Evolutionary conservation across 805 yeast species (phyloP).

Genomic region (Saccharomycopsis guyanensis): DNA sequence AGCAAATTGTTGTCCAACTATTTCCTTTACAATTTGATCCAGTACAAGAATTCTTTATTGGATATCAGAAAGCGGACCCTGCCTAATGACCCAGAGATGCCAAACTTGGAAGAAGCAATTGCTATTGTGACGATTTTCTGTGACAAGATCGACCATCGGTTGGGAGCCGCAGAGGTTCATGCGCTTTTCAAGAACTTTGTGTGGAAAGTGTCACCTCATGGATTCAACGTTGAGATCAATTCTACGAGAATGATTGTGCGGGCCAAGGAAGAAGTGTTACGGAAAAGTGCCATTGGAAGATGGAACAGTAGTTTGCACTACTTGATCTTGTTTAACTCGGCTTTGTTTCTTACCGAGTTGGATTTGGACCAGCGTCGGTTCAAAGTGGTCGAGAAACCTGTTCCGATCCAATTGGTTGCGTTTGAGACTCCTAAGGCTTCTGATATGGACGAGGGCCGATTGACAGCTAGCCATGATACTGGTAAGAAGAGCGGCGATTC

Average conservation of each 20-base stretch:
- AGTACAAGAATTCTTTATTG: conserved; percentile 14
- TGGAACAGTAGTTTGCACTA: conserved; percentile 5
- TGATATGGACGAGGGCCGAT: conserved; percentile 1
- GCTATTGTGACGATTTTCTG: conserved; percentile 12
- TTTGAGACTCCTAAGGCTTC: conserved; percentile 9
- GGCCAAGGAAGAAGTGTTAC: conserved; percentile 10
- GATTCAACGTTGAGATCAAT: conserved; percentile 15
- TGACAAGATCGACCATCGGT: conserved; percentile 16
- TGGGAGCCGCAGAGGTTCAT: conserved; percentile 18
- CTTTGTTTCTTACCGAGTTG: conserved; percentile 12
- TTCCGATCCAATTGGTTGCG: conserved; percentile 14
- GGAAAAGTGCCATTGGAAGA: conserved; percentile 5
- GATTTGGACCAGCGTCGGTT: conserved; percentile 13
- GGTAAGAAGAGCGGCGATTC: conserved; percentile 3
- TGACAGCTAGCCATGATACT: conserved; percentile 4
- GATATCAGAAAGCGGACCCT: conserved; percentile 8
- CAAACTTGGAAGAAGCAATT: conserved; percentile 9
- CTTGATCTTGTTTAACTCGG: conserved; percentile 16
- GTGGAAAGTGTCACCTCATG: conserved; percentile 13
- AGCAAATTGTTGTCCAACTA: conserved; percentile 16
- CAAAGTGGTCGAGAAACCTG: conserved; percentile 15
- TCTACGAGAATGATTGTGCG: conserved; percentile 9
- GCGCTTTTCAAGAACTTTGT: conserved; percentile 9
- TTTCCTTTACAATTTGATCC: conserved; percentile 17
- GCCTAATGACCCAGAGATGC: conserved; percentile 9